Evolutionary conservation across 1,284 basidiomycete genomes (phyloP), one percentile per base, ranked within the genome.

Genomic region (Mycena citricolor): DNA sequence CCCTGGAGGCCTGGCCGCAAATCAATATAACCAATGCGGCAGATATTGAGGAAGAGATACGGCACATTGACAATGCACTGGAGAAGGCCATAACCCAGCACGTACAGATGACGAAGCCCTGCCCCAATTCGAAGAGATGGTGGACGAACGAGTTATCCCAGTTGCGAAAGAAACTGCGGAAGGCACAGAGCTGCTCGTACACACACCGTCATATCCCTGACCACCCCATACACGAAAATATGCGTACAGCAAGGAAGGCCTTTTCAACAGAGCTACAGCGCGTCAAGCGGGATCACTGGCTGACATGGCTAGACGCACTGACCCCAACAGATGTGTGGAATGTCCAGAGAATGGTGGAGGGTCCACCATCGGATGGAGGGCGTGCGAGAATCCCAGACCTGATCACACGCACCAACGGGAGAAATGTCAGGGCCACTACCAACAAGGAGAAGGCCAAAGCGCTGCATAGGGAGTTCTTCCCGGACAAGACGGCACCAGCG

Each of bases 151-250:
- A 2, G 19, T 21, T 47, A 11, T 12, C 14, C 1, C 12, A 14
- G 2, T 11, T 33, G 20, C 33, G 40, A 29, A 8, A 14, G 11
- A 21, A 12, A 4, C 17, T 8, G 3, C 16, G 34, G 20, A 12
- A 13, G 3, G 16, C 23, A 2, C 8, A 4, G 19, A 12, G 20
- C 4, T 7, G 23, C n/a, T 33, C 37, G 2, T 29, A 22, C 5
- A 23, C n/a, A 3, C 37, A 29, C 5, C 17, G 37, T 1, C 8
- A n/a, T 7, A 24, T 19, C 1, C 16, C 25, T 8, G 32, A 17
- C 3, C 43, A 45, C 14, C 43, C 43, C 1, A 28, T n/a, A 2
- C 43, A 45, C 13, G 43, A 39, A 19, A 26, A 32, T 19, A 38
- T 38, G 1, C 8, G 37, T 4, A 13, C 14, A 2, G 4, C 2